Conservation (phyloP, 306 rosid species). For the Luffa aegyptiaca region DNA sequence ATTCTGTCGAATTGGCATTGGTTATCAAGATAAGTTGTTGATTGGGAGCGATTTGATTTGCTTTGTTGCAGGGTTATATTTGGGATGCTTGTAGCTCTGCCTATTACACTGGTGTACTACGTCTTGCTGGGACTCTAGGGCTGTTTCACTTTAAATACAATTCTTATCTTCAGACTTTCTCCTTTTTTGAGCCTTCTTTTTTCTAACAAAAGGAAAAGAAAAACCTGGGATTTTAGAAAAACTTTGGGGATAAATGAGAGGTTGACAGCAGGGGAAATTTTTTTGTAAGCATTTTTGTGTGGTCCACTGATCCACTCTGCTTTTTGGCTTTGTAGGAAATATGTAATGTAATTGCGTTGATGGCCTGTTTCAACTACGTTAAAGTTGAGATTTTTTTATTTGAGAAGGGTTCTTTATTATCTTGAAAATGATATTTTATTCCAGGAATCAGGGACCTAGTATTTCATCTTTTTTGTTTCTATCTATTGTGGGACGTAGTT, state of each 20-base stretch:
- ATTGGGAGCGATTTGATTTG: neutral
- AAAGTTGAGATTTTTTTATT: neutral
- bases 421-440: neutral
- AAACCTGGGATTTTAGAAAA: neutral
- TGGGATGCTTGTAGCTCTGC: conserved; percentile 8
- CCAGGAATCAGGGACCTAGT: neutral
- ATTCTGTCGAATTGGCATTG: neutral
- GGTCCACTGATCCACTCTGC: neutral
- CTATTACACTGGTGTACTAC: conserved; percentile 1
- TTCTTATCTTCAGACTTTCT: neutral
- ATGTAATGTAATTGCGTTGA: neutral
- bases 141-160: neutral
- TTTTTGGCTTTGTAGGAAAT: neutral
- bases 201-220: neutral
- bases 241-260: neutral
- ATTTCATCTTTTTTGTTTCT: too few relatives aligned
- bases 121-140: neutral
- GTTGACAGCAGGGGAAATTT: neutral
- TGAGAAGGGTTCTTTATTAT: neutral
- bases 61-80: conserved; percentile 8
- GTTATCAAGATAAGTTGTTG: neutral
- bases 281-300: neutral
- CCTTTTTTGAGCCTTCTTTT: neutral
- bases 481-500: too few relatives aligned
- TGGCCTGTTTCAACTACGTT: neutral